A percentile compares a stretch with the other conserved stretches of the same genome.
These are phyloP conservation scores for Trapa incisa DNA, from an alignment of 345 rosid species.

Conservation along the genomic window DNA sequence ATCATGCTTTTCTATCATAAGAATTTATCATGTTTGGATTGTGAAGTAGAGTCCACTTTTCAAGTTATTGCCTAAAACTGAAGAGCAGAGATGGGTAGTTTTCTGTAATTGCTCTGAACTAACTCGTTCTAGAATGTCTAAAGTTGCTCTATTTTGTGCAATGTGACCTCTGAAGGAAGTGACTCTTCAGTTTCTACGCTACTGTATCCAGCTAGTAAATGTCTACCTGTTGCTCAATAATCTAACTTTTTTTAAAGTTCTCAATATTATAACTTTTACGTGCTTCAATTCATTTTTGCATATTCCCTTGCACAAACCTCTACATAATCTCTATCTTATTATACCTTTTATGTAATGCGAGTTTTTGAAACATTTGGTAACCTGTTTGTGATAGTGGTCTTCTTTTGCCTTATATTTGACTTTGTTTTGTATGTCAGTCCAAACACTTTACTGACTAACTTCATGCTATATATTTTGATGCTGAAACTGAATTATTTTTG, in stretches of 20 bases:
- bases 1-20: not conserved
- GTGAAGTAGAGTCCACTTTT: not conserved
- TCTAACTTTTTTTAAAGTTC: not conserved
- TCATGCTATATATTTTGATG: not conserved
- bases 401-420: not conserved
- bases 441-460: not conserved
- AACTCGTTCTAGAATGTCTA: not conserved
- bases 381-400: not conserved
- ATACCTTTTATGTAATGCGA: not conserved
- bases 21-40: not conserved
- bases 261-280: not conserved
- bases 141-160: not conserved
- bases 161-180: not conserved
- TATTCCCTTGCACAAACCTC: not conserved
- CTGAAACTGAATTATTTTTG: conserved; percentile 4
- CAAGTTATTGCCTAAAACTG: not conserved
- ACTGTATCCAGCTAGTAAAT: not conserved
- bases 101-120: not conserved
- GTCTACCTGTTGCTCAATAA: not conserved
- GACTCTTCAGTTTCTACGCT: not conserved
- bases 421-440: not conserved
- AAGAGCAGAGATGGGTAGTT: not conserved
- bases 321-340: not conserved
- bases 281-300: not conserved
- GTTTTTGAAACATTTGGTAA: not conserved